Percentiles rank a stretch among this genome's conserved stretches.
These are phyloP conservation scores for Diddensiella caesifluorescens DNA, from an alignment of 805 yeast genomes.

Conservation along the genomic window DNA sequence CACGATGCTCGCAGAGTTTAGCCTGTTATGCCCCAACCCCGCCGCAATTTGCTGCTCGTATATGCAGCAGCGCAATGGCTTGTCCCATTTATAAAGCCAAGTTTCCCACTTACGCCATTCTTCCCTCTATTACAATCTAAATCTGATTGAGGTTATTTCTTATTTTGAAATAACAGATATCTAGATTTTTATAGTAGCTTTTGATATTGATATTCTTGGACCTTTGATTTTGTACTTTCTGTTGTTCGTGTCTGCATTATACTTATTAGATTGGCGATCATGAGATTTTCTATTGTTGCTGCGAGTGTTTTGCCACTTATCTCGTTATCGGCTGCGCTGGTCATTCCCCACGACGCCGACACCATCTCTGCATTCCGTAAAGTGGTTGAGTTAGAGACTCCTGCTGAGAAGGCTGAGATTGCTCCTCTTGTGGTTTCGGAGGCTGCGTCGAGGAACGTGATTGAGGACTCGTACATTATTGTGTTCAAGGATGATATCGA, in stretches of 20 bases:
- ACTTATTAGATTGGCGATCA: conserved; percentile 7
- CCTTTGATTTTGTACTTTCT: not conserved
- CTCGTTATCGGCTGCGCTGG: conserved; percentile 46
- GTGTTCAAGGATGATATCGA: conserved; percentile 67
- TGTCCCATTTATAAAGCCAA: no score
- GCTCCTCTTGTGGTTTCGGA: conserved; percentile 48
- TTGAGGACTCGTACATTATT: conserved; percentile 55
- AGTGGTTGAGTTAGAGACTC: conserved; percentile 16
- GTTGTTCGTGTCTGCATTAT: not conserved
- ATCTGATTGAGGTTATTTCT: no score
- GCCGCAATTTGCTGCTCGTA: no score
- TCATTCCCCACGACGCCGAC: conserved; percentile 52
- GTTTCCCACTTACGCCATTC: no score
- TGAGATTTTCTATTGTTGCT: conserved; percentile 22
- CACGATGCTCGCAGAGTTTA: no score
- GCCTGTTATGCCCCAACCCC: no score
- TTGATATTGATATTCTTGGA: not conserved
- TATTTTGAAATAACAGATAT: not conserved
- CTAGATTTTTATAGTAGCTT: not conserved
- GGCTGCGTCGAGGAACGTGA: conserved; percentile 30
- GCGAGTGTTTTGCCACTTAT: conserved; percentile 28
- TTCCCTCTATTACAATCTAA: no score
- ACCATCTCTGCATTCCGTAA: conserved; percentile 35
- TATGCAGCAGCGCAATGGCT: no score
- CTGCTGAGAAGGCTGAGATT: conserved; percentile 22